phyloP scores from a whole-genome alignment of 2,329 filamentous ascomycete species.

The Monilinia fructigena region DNA sequence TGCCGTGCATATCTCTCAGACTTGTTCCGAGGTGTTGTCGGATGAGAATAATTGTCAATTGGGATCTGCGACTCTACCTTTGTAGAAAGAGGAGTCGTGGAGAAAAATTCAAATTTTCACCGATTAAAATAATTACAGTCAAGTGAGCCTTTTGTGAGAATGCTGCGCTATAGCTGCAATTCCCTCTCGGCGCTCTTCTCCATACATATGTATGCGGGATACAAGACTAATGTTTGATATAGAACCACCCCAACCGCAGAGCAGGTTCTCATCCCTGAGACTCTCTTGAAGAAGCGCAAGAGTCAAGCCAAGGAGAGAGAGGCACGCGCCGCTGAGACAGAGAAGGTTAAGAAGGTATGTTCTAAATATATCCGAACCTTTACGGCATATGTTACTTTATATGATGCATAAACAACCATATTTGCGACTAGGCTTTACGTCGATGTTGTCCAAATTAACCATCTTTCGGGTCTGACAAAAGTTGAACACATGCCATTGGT shows the following conservation, averaged over 20 bases:
- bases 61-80: conserved; percentile 27
- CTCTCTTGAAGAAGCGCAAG: conserved; percentile 99
- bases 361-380: background rate
- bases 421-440: conserved; percentile 82
- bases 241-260: conserved; percentile 92
- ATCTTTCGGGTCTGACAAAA: conserved; percentile 97
- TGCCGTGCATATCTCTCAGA: conserved; percentile 49
- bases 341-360: conserved; percentile 84
- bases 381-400: conserved; percentile 31
- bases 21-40: conserved; percentile 68
- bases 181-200: conserved; percentile 79
- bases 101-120: conserved; percentile 53
- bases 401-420: conserved; percentile 84
- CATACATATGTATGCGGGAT: conserved; percentile 64
- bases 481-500: conserved; percentile 33
- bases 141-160: conserved; percentile 87
- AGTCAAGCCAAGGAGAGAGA: conserved; percentile 98
- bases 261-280: conserved; percentile 97
- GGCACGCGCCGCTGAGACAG: conserved; percentile 73
- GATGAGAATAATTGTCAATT: conserved; percentile 57
- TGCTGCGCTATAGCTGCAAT: conserved; percentile 88
- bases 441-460: conserved; percentile 98
- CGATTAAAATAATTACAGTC: conserved; percentile 72
- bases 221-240: conserved; percentile 71
- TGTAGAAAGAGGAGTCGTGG: conserved; percentile 34